These are phyloP conservation scores for Gossypium herbaceum DNA, from an alignment of 345 rosid genomes.

Conservation along the genomic window DNA sequence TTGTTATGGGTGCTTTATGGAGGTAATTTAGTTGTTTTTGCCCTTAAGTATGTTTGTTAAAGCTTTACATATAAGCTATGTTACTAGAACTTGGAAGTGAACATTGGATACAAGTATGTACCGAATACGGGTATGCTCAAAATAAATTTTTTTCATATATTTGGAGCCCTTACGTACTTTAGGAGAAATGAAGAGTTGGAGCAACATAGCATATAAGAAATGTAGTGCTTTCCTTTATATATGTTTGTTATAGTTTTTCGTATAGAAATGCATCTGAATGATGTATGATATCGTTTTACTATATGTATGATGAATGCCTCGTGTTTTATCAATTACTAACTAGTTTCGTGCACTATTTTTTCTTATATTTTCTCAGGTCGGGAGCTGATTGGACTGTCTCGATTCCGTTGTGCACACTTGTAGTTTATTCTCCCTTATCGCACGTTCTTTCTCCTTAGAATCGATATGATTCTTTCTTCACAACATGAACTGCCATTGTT, in stretches of 20 bases:
- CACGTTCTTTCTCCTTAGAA: slow-evolving; percentile 21
- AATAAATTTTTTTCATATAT: not conserved
- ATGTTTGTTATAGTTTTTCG: not conserved
- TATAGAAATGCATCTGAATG: not conserved
- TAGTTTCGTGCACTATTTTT: not conserved
- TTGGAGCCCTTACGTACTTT: not conserved
- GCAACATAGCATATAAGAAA: slow-evolving; percentile 1
- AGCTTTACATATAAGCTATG: not conserved
- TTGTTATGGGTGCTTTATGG: slow-evolving; percentile 81
- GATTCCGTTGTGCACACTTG: slow-evolving; percentile 75
- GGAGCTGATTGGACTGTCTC: slow-evolving; percentile 70
- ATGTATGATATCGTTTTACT: not conserved
- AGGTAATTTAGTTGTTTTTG: slow-evolving; percentile 40
- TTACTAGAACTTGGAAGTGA: not conserved
- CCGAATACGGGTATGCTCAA: not conserved
- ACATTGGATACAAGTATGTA: not conserved
- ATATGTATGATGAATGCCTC: not conserved
- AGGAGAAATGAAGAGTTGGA: not conserved
- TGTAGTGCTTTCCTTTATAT: not conserved
- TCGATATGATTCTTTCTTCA: slow-evolving; percentile 12
- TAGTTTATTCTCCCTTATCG: slow-evolving; percentile 35
- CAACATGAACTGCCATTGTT: slow-evolving; percentile 15
- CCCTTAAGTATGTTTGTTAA: not conserved
- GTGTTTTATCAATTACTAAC: slow-evolving; percentile 1
- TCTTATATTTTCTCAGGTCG: slow-evolving; percentile 44